phyloP scores from a whole-genome alignment of 2,329 filamentous ascomycete genomes.

The Exophiala sideris region DNA sequence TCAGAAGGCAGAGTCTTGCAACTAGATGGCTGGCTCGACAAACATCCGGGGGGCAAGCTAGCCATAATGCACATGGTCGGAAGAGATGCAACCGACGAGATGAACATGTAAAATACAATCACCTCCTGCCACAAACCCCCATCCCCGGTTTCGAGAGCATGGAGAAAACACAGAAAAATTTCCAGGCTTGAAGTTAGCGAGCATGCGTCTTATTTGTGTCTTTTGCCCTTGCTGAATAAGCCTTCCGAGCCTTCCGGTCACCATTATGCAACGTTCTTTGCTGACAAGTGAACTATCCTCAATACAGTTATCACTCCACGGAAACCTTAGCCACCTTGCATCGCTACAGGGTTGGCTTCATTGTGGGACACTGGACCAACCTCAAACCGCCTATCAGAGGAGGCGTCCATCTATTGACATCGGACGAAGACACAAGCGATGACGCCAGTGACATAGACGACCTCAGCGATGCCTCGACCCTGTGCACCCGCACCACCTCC shows the following conservation, averaged over 20 bases:
- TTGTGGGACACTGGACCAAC: constrained; percentile 55
- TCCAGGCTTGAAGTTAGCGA: neutral
- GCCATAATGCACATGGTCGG: constrained; percentile 91
- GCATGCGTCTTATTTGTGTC: too few relatives aligned
- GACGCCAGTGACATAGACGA: constrained; percentile 36
- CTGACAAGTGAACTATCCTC: constrained; percentile 7
- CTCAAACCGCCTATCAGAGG: constrained; percentile 59
- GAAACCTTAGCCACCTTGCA: constrained; percentile 56
- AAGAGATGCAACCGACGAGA: constrained; percentile 89
- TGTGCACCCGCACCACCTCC: constrained; percentile 36
- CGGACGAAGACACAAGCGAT: constrained; percentile 59
- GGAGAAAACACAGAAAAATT: constrained; percentile 64
- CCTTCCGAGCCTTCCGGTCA: too few relatives aligned
- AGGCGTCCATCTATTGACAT: constrained; percentile 63
- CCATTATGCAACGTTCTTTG: neutral
- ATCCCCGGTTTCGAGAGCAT: constrained; percentile 72
- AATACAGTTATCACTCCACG: constrained; percentile 55
- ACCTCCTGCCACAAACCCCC: constrained; percentile 76
- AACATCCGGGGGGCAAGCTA: constrained; percentile 88
- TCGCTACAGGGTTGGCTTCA: constrained; percentile 58
- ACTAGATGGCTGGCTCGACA: constrained; percentile 81
- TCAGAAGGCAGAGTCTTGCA: constrained; percentile 78
- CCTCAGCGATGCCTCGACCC: constrained; percentile 56
- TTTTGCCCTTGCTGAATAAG: too few relatives aligned
- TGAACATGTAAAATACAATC: constrained; percentile 64